Base-by-base conservation (phyloP, 495 filamentous ascomycete species). In the Xylaria telfairii region DNA sequence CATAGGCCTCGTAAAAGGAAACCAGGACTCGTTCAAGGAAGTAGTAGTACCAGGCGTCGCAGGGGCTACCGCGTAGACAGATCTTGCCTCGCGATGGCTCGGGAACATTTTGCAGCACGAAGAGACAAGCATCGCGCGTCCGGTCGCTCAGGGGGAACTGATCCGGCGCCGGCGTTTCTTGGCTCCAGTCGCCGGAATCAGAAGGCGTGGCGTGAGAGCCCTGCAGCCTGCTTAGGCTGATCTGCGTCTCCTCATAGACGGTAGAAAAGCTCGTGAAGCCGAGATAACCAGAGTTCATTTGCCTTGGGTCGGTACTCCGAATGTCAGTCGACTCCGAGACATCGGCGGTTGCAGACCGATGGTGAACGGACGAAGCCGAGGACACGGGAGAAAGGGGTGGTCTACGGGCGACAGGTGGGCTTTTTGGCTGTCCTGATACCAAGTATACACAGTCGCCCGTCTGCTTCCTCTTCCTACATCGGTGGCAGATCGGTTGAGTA, bases 261-360 rank as follows among this genome's bases (percentile, higher is more conserved):
- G 85, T 81, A 3, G 84, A 85, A 69, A 81, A 88, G 68, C 83
- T 85, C 0, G 83, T 87, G 12, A 82, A 83, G 26, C 86, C 85
- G 17, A 87, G 71, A 67, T 87, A 87, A 0, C 85, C 85, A 13
- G 82, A 78, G 8, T 76, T 76, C 37, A 72, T 73, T 8, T 78
- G 78, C 39, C 82, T 71, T 78, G 85, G 79, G 73, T 77, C 12
- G 75, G 70, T 42, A 28, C 46, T 72, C 32, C 65, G 62, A 69
- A 28, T 59, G 42, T 46, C 51, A 42, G 49, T 21, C 12, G 53
- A 68, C 24, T 70, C 68, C n/a, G 15, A 30, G 17, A 39, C 34
- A 34, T 28, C 57, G n/a, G 68, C 41, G 10, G 46, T 37, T 42
- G 17, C 53, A 65, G 24, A 59, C 37, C 13, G 51, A 44, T 3